These are phyloP conservation scores for Cordia subcordata DNA, from an alignment of 257 asterid species.

Conservation along the genomic window DNA sequence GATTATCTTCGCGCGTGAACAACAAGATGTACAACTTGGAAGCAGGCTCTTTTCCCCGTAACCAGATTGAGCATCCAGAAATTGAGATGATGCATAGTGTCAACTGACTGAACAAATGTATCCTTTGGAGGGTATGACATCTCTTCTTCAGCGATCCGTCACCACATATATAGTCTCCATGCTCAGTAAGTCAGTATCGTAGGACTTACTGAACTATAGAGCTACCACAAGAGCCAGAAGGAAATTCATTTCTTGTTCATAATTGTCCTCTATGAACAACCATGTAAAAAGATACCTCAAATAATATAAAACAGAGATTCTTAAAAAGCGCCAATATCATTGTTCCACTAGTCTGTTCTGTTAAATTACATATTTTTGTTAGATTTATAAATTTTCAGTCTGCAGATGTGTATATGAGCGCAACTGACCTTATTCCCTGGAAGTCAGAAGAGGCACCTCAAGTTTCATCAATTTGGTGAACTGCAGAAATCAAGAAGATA, in stretches of 20 bases:
- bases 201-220: neutral
- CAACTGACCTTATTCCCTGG: constrained; percentile 4
- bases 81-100: constrained; percentile 5
- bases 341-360: too few relatives aligned
- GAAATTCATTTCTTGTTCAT: too few relatives aligned
- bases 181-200: neutral
- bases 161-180: constrained; percentile 2
- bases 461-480: constrained; percentile 86
- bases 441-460: constrained; percentile 43
- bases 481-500: constrained; percentile 27
- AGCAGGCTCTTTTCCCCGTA: constrained; percentile 1
- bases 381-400: constrained; percentile 6
- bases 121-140: neutral
- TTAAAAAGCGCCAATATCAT: too few relatives aligned
- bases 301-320: too few relatives aligned
- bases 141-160: constrained; percentile 16
- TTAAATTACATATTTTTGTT: neutral
- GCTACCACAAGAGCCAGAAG: neutral
- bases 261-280: too few relatives aligned
- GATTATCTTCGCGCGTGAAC: neutral
- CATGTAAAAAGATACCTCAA: too few relatives aligned
- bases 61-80: constrained; percentile 7
- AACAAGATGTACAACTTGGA: neutral
- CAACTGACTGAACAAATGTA: constrained; percentile 1
- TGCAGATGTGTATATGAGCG: constrained; percentile 3